Conservation (phyloP, 306 rosid species). For the Quercus berberidifolia region DNA sequence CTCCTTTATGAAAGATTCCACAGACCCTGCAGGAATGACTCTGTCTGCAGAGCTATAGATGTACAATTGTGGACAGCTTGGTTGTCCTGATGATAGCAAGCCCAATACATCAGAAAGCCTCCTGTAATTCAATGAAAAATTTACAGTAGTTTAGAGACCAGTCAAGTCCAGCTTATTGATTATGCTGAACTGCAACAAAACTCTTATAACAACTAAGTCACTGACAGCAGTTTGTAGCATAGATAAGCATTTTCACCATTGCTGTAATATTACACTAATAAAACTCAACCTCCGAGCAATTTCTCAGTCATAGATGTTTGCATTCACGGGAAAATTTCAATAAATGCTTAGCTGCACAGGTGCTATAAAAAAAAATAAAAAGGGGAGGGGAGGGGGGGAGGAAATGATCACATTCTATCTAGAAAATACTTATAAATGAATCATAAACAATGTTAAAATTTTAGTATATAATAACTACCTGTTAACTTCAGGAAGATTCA, state of each 20-base stretch:
- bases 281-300: too few species aligned
- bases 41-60: constrained; percentile 90
- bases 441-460: not conserved
- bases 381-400: fast-evolving
- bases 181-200: not conserved
- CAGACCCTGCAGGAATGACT: constrained; percentile 81
- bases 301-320: too few species aligned
- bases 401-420: too few species aligned
- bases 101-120: constrained; percentile 85
- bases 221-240: too few species aligned
- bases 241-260: too few species aligned
- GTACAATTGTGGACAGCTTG: constrained; percentile 87
- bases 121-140: constrained; percentile 44
- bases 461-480: constrained; percentile 40
- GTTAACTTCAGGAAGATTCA: constrained; percentile 83
- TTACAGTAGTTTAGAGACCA: not conserved
- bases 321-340: not conserved
- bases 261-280: too few species aligned
- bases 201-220: not conserved
- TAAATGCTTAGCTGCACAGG: not conserved
- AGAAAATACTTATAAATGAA: too few species aligned
- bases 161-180: not conserved
- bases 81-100: constrained; percentile 68
- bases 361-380: not conserved
- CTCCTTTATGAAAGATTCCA: constrained; percentile 76